These are phyloP conservation scores for Trichoderma sp. DNA, from an alignment of 2,329 filamentous ascomycete genomes.

Conservation along the genomic window DNA sequence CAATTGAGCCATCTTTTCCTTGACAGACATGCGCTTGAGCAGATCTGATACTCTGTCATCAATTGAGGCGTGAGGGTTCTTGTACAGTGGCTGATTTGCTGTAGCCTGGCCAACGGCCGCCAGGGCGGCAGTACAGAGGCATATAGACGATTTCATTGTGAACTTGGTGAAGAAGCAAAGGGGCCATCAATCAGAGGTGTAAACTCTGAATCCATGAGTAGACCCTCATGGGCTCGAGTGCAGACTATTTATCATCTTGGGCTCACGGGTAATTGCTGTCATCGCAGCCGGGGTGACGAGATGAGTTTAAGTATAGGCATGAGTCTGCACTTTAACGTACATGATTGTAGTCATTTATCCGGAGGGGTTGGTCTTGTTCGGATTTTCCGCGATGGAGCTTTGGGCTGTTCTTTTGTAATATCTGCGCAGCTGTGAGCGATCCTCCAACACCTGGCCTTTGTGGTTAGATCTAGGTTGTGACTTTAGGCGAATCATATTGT, in stretches of 20 bases:
- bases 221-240: neutral
- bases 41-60: conserved; percentile 8
- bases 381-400: neutral
- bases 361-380: neutral
- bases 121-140: neutral
- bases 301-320: neutral
- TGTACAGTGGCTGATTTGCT: neutral
- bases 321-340: neutral
- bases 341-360: neutral
- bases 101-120: neutral
- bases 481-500: neutral
- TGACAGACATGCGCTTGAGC: conserved; percentile 1
- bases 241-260: conserved; percentile 1
- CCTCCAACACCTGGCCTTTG: neutral
- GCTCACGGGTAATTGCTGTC: neutral
- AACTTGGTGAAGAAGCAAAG: neutral
- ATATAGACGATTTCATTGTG: neutral
- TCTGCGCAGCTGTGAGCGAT: neutral
- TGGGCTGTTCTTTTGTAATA: neutral
- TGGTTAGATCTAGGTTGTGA: neutral
- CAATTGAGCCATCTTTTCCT: conserved; percentile 13
- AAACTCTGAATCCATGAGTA: neutral
- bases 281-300: neutral
- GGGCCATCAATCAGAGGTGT: neutral
- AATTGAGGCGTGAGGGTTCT: conserved; percentile 4